Percentiles rank a stretch among this genome's conserved stretches.
Evolutionary conservation across 2,329 filamentous ascomycete species (phyloP).

Genomic region (Penicillium fuscoglaucum): DNA sequence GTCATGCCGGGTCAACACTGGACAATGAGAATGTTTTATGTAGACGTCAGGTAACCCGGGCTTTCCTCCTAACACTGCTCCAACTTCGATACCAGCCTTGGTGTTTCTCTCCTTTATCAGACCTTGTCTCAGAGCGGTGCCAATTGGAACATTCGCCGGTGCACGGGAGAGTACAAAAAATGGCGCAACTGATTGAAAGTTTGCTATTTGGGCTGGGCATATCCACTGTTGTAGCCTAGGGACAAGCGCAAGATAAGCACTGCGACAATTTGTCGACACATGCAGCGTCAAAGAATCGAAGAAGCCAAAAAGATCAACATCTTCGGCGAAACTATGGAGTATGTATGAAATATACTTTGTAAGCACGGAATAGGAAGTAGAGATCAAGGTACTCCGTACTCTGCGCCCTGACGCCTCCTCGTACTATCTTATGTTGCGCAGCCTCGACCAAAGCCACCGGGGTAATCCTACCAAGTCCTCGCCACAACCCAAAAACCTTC

Average conservation of each 20-base stretch:
- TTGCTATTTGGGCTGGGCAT: background rate
- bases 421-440: too few species aligned
- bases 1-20: too few species aligned
- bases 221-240: background rate
- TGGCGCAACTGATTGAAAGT: background rate
- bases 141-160: background rate
- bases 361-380: background rate
- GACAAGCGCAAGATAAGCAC: background rate
- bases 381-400: background rate
- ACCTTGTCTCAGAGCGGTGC: background rate
- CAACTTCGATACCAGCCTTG: background rate
- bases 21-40: too few species aligned
- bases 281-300: background rate
- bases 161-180: background rate
- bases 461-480: background rate
- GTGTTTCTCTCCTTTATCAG: background rate
- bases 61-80: too few species aligned
- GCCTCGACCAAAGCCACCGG: background rate
- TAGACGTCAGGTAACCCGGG: too few species aligned
- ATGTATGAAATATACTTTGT: background rate
- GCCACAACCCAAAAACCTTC: background rate
- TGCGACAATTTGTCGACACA: background rate
- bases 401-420: background rate
- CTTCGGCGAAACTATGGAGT: background rate
- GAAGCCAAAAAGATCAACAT: background rate